Conservation (phyloP, 352 stramenopile genomes). For the Thalassiosira delicatula region DNA sequence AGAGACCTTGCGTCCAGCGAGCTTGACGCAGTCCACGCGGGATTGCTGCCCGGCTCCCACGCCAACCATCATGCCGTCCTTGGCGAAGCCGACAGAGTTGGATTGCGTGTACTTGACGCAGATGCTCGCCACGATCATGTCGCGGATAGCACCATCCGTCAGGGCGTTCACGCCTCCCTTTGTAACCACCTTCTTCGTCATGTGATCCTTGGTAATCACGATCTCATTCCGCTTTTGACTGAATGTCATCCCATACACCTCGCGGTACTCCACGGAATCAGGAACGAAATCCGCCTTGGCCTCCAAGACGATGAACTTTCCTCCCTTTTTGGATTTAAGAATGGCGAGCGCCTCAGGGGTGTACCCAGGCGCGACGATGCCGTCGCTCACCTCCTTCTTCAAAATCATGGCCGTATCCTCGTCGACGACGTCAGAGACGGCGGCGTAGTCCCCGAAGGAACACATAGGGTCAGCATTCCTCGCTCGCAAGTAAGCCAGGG, state of each 20-base stretch:
- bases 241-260: constrained; percentile 98
- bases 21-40: constrained; percentile 99
- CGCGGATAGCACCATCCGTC: constrained; percentile 91
- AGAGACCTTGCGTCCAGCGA: constrained; percentile 96
- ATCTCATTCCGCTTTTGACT: constrained; percentile 98
- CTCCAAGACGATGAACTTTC: constrained; percentile 98
- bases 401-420: constrained; percentile 97
- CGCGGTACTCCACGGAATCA: constrained; percentile 94
- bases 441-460: constrained; percentile 99
- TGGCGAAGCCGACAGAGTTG: constrained; percentile 98
- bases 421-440: constrained; percentile 97
- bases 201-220: constrained; percentile 91
- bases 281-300: constrained; percentile 91
- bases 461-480: constrained; percentile 98
- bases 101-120: constrained; percentile 99
- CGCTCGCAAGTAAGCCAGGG: constrained; percentile 97
- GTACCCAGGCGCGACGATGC: constrained; percentile 98
- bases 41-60: constrained; percentile 99
- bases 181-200: constrained; percentile 89
- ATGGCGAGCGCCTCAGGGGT: constrained; percentile 97
- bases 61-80: constrained; percentile 99
- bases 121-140: constrained; percentile 98
- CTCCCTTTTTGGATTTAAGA: constrained; percentile 98
- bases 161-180: constrained; percentile 86
- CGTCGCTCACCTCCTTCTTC: constrained; percentile 98